phyloP scores from a whole-genome alignment of 83 land plant genomes.

The Larix sibirica region DNA sequence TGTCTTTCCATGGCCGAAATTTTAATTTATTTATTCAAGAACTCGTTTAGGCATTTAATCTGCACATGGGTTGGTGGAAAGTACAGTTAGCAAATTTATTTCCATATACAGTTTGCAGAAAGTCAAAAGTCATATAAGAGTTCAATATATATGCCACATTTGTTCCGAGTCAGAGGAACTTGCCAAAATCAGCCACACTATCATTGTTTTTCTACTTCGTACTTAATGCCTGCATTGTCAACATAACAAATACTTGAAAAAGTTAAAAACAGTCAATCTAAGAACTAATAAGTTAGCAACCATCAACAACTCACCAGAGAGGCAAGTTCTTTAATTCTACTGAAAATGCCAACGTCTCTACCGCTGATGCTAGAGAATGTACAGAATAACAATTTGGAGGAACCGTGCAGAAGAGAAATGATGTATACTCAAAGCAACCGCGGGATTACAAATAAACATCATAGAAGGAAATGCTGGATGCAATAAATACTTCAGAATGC shows the following conservation, averaged over 20 bases:
- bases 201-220: background rate
- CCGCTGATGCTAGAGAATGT: background rate
- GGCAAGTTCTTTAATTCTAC: background rate
- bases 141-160: background rate
- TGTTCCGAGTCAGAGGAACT: background rate
- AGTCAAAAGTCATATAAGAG: background rate
- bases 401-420: background rate
- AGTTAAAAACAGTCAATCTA: background rate
- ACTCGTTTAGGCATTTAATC: background rate
- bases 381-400: background rate
- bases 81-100: background rate
- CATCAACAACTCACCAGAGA: background rate
- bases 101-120: background rate
- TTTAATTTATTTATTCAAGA: background rate
- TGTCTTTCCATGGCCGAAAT: background rate
- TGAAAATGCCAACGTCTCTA: background rate
- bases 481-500: too few relatives aligned
- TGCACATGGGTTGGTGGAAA: background rate
- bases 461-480: too few relatives aligned
- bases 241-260: slow-evolving; percentile 2
- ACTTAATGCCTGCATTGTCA: background rate
- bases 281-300: background rate
- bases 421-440: background rate
- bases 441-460: too few relatives aligned
- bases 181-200: background rate